Base-by-base conservation (phyloP, 768 basidiomycete genomes). In the Cystobasidium onofrii region DNA sequence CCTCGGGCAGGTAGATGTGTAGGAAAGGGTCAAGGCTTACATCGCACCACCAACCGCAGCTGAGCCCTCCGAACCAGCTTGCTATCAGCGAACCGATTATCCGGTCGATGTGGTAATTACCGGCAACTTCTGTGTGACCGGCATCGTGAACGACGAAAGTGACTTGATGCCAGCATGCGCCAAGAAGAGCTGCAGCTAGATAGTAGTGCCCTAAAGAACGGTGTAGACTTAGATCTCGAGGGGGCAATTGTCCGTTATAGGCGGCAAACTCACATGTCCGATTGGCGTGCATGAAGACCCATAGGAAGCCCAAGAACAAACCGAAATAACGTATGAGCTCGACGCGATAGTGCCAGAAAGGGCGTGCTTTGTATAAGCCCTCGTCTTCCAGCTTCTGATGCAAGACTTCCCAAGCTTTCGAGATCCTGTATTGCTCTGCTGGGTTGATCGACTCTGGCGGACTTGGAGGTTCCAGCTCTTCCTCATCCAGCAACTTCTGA, bases 21-120 rank as follows among this genome's bases (percentile, higher is more conserved):
- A n/a, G 31, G n/a, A 34, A 50, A 39, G 18, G 36, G 29, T 44
- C 64, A 73, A 44, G 64, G 87, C 92, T 83, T 78, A 94, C 93
- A 80, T 93, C 86, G 46, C 92, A 90, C 95, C 95, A 99, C 96
- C 96, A 99, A 46, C 93, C 91, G 27, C 96, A 85, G 80, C 93
- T 96, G 66, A 99, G 83, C 3, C 96, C 96, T 29, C 96, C 96
- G 60, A 93, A 83, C 78, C 88, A 91, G 80, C 92, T 86, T 0
- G 95, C 90, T 55, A 97, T 83, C 36, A 88, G 80, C 44, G 89
- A 94, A 15, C 87, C 89, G 41, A 94, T 82, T 43, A 92, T 78
- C 36, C 93, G 86, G 81, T 99, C 95, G 55, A 84, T 81, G 18
- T 84, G 81, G 89, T 92, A 95, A 78, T 89, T 83, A 74, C 94